Percentiles rank a stretch among this genome's conserved stretches.
phyloP scores from a whole-genome alignment of 805 yeast species.

The Spathaspora girioi region DNA sequence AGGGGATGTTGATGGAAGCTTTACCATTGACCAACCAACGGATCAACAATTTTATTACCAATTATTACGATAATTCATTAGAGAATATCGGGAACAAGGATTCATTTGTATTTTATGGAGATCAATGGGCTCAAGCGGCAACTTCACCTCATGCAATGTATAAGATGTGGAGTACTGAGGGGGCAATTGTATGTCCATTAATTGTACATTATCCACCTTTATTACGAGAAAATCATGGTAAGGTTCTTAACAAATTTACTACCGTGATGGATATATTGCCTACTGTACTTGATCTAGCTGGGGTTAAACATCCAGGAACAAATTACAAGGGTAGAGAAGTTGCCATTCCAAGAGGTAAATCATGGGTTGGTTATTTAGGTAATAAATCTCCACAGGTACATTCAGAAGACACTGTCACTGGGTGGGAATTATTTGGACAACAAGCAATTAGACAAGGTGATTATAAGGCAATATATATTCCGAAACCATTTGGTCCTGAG shows the following conservation, averaged over 20 bases:
- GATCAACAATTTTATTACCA: slow-evolving; percentile 20
- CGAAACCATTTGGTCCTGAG: slow-evolving; percentile 46
- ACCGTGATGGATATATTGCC: slow-evolving; percentile 63
- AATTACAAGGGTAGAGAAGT: slow-evolving; percentile 41
- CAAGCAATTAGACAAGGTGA: slow-evolving; percentile 51
- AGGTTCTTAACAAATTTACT: slow-evolving; percentile 36
- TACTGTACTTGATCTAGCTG: slow-evolving; percentile 49
- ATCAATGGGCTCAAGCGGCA: slow-evolving; percentile 62
- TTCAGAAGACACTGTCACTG: slow-evolving; percentile 42
- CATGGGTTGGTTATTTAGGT: slow-evolving; percentile 39
- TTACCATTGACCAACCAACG: slow-evolving; percentile 38
- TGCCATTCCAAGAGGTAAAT: slow-evolving; percentile 41
- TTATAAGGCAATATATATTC: slow-evolving; percentile 47
- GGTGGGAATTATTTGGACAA: slow-evolving; percentile 59
- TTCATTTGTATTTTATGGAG: slow-evolving; percentile 51
- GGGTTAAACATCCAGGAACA: slow-evolving; percentile 40
- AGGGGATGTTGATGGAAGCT: slow-evolving; percentile 57
- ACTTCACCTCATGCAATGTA: slow-evolving; percentile 54
- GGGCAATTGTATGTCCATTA: slow-evolving; percentile 57
- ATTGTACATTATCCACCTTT: slow-evolving; percentile 44
- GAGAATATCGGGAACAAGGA: slow-evolving; percentile 48
- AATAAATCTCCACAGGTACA: slow-evolving; percentile 29
- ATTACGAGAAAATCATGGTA: slow-evolving; percentile 20
- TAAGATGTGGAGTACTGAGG: slow-evolving; percentile 58
- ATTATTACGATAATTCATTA: slow-evolving; percentile 38